Percentiles rank a stretch among this genome's conserved stretches.
Evolutionary conservation across 2,329 filamentous ascomycete genomes (phyloP).

Genomic region (Ascochyta pisi): DNA sequence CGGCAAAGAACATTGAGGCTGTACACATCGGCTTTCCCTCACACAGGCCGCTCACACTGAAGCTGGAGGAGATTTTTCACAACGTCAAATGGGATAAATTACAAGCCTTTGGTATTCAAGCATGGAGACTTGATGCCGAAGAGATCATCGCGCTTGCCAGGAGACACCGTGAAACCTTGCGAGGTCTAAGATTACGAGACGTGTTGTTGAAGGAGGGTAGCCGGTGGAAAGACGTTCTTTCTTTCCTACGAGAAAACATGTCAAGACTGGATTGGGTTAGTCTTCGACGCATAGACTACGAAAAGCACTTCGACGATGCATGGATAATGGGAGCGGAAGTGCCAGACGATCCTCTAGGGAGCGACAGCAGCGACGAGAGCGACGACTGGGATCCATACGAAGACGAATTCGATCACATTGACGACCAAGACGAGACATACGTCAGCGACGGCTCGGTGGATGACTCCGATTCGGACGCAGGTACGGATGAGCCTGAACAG

Average conservation of each 20-base stretch:
- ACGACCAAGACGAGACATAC: constrained; percentile 42
- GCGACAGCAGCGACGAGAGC: constrained; percentile 52
- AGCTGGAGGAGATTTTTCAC: constrained; percentile 68
- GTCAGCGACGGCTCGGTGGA: constrained; percentile 44
- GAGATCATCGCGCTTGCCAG: constrained; percentile 66
- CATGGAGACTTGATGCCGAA: constrained; percentile 66
- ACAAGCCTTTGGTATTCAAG: constrained; percentile 69
- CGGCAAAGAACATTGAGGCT: constrained; percentile 66
- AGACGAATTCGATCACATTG: constrained; percentile 36
- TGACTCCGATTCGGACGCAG: constrained; percentile 43
- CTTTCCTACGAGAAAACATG: constrained; percentile 64
- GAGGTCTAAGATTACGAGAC: constrained; percentile 65
- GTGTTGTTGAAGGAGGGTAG: constrained; percentile 67
- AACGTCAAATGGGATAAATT: constrained; percentile 66
- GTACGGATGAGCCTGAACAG: constrained; percentile 47
- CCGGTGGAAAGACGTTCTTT: constrained; percentile 67
- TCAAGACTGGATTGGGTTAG: constrained; percentile 66
- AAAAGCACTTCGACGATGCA: constrained; percentile 59
- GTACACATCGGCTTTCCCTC: constrained; percentile 71
- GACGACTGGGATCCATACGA: constrained; percentile 47
- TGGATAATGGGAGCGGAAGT: constrained; percentile 57
- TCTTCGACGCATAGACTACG: constrained; percentile 67
- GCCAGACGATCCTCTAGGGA: constrained; percentile 54
- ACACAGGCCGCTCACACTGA: constrained; percentile 62
- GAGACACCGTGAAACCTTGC: constrained; percentile 63